These are phyloP conservation scores for Parmelia sp. DNA, from an alignment of 495 filamentous ascomycete species.

Conservation along the genomic window DNA sequence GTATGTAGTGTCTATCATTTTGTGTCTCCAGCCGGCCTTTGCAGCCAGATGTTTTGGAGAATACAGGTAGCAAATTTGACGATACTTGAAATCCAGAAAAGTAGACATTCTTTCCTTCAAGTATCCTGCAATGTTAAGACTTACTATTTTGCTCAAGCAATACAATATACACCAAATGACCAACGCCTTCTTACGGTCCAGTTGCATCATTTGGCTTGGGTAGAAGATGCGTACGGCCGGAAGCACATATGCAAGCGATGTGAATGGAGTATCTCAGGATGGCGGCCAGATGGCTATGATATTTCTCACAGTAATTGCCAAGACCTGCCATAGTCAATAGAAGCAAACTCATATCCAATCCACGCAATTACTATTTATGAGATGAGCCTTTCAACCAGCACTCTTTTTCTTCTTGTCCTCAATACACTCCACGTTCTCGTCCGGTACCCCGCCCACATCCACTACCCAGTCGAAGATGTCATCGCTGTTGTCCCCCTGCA, in stretches of 20 bases:
- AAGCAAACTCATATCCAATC: neutral
- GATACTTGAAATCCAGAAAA: too few relatives aligned
- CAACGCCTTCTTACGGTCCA: neutral
- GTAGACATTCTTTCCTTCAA: neutral
- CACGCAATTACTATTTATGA: neutral
- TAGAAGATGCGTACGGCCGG: neutral
- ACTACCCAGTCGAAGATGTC: slow-evolving; percentile 87
- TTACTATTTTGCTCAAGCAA: too few relatives aligned
- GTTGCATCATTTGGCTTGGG: neutral
- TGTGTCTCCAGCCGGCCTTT: neutral
- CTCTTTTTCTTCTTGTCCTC: slow-evolving; percentile 91
- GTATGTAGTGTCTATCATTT: neutral
- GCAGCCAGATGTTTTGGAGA: neutral
- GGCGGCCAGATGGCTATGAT: neutral
- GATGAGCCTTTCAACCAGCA: slow-evolving; percentile 12
- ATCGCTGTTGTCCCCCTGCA: slow-evolving; percentile 94
- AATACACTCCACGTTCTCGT: slow-evolving; percentile 88
- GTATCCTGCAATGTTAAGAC: too few relatives aligned
- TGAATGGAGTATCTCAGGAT: neutral
- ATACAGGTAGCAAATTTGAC: neutral
- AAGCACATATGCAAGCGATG: too few relatives aligned
- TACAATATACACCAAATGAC: neutral
- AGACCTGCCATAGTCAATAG: neutral
- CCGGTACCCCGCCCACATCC: slow-evolving; percentile 78
- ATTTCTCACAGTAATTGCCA: neutral